Conservation (phyloP, 768 basidiomycete genomes). For the Suillus variegatus region DNA sequence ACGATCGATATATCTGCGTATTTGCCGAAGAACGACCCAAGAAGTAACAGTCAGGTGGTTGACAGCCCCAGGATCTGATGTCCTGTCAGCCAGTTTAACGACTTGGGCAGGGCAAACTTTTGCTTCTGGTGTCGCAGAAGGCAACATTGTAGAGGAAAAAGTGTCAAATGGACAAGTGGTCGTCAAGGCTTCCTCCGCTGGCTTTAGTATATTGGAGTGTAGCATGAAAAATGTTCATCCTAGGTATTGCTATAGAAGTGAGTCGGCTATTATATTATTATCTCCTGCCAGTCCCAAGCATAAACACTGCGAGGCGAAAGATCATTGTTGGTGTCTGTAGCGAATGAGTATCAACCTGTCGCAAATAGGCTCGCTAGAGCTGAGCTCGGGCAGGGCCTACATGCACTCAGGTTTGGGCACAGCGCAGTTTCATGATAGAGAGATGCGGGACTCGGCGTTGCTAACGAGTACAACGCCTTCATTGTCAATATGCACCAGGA, state of each 20-base stretch:
- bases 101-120: conserved; percentile 55
- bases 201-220: conserved; percentile 34
- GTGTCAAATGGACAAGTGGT: conserved; percentile 34
- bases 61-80: conserved; percentile 50
- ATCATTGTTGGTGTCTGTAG: background rate
- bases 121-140: conserved; percentile 38
- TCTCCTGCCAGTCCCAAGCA: background rate
- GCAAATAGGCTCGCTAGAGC: background rate
- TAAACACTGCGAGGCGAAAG: background rate
- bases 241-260: background rate
- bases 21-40: conserved; percentile 27
- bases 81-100: conserved; percentile 43
- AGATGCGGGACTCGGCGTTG: background rate
- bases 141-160: conserved; percentile 40
- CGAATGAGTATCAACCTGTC: background rate
- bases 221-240: background rate
- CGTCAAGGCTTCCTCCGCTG: conserved; percentile 40
- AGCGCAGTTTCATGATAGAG: background rate
- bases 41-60: conserved; percentile 41
- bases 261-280: background rate
- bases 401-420: background rate
- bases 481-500: background rate
- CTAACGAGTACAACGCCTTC: background rate
- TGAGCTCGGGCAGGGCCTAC: background rate
- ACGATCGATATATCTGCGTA: conserved; percentile 49